phyloP scores from a whole-genome alignment of 305 asterid species.

The Fraxinus platypoda region DNA sequence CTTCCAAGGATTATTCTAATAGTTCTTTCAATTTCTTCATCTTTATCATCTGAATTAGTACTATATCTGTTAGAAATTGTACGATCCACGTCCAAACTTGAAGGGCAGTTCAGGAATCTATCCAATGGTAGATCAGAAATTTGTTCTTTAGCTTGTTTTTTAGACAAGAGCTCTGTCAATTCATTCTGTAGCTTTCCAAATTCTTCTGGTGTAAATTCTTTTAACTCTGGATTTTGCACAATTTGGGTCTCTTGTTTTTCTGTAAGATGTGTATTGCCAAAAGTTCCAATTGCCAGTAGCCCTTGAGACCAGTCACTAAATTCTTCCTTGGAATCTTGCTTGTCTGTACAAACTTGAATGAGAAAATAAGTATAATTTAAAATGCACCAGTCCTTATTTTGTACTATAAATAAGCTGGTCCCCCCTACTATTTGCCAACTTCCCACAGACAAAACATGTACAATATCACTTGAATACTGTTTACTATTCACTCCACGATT shows the following conservation, averaged over 20 bases:
- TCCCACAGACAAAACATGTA: too few species aligned
- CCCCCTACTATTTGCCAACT: not conserved
- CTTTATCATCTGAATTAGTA: conserved; percentile 40
- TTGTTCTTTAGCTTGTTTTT: conserved; percentile 35
- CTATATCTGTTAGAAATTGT: conserved; percentile 46
- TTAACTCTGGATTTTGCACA: conserved; percentile 3
- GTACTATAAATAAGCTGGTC: not conserved
- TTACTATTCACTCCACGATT: too few species aligned
- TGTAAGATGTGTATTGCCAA: conserved; percentile 43
- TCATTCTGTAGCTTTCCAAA: conserved; percentile 64
- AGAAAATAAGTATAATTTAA: not conserved
- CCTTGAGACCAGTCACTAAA: conserved; percentile 35
- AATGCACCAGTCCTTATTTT: too few species aligned
- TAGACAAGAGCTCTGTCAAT: conserved; percentile 51
- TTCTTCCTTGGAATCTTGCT: conserved; percentile 27
- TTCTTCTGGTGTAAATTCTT: conserved; percentile 24
- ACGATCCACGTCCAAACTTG: conserved; percentile 80
- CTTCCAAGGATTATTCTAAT: conserved; percentile 77
- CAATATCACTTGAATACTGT: too few species aligned
- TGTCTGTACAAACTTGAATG: conserved; percentile 33
- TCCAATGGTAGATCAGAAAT: conserved; percentile 64
- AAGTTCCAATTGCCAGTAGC: conserved; percentile 68
- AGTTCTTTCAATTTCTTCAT: conserved; percentile 67
- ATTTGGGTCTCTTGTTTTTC: too few species aligned
- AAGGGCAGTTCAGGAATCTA: conserved; percentile 86